Conservation (phyloP, 78 protist species). For the Pigoraptor vietnamica region DNA sequence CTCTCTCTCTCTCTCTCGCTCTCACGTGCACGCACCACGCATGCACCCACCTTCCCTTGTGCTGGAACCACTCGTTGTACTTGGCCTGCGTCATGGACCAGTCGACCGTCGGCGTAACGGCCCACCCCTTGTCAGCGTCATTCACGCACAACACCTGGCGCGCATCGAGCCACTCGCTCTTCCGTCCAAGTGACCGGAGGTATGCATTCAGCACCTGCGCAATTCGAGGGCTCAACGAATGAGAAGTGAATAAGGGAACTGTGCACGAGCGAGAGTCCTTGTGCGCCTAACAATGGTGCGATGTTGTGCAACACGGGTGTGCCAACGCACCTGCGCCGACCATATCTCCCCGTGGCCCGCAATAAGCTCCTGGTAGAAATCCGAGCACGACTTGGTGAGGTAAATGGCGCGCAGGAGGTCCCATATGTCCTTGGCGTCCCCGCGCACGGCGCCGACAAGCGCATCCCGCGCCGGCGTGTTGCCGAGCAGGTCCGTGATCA, state of each 20-base stretch:
- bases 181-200: not conserved
- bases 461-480: not conserved
- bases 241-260: not conserved
- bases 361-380: constrained; percentile 30
- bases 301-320: no score
- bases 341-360: constrained; percentile 56
- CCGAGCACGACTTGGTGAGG: constrained; percentile 19
- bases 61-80: constrained; percentile 4
- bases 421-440: not conserved
- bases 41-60: not conserved
- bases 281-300: no score
- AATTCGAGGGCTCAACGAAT: no score
- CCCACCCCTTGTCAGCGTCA: not conserved
- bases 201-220: not conserved
- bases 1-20: no score
- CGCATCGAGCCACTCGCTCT: not conserved
- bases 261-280: not conserved
- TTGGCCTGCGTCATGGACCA: not conserved
- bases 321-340: constrained; percentile 41
- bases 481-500: not conserved
- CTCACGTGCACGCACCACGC: not conserved
- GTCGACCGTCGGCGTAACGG: constrained; percentile 10
- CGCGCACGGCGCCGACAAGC: not conserved
- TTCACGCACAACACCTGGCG: constrained; percentile 4
- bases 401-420: constrained; percentile 32